Evolutionary conservation across 2,329 filamentous ascomycete genomes (phyloP).

Genomic region (Cladosporium sp.): DNA sequence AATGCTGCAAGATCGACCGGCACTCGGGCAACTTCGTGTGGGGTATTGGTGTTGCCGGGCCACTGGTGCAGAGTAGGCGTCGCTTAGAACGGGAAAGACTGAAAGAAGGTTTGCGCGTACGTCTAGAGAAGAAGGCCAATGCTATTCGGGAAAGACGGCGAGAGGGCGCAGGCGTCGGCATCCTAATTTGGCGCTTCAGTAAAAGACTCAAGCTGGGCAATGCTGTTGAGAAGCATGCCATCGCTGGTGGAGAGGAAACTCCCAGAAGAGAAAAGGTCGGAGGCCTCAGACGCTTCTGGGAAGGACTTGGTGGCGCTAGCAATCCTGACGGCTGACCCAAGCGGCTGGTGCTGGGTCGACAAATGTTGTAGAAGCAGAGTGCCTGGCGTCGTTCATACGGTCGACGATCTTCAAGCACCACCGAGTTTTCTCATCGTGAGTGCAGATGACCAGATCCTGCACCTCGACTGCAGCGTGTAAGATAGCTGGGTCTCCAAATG

Average conservation of each 20-base stretch:
- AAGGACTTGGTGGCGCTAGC: constrained; percentile 48
- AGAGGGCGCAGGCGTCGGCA: constrained; percentile 44
- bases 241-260: constrained; percentile 19
- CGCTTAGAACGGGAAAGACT: constrained; percentile 67
- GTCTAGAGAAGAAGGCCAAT: constrained; percentile 55
- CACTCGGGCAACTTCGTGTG: constrained; percentile 40
- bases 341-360: background rate
- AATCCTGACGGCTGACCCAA: background rate
- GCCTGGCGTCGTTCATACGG: background rate
- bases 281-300: constrained; percentile 66
- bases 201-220: constrained; percentile 47
- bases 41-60: constrained; percentile 55
- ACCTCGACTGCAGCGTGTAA: background rate
- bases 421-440: background rate
- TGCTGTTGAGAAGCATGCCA: constrained; percentile 7
- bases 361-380: background rate
- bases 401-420: no score
- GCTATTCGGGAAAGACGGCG: constrained; percentile 41
- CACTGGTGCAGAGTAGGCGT: constrained; percentile 62
- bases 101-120: constrained; percentile 66
- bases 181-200: constrained; percentile 45
- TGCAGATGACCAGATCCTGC: background rate
- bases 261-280: constrained; percentile 44
- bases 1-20: constrained; percentile 52
- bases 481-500: background rate